Evolutionary conservation across 202 grass and related monocot genomes (phyloP).

Genomic region (Bolboschoenoplectus hybrid): DNA sequence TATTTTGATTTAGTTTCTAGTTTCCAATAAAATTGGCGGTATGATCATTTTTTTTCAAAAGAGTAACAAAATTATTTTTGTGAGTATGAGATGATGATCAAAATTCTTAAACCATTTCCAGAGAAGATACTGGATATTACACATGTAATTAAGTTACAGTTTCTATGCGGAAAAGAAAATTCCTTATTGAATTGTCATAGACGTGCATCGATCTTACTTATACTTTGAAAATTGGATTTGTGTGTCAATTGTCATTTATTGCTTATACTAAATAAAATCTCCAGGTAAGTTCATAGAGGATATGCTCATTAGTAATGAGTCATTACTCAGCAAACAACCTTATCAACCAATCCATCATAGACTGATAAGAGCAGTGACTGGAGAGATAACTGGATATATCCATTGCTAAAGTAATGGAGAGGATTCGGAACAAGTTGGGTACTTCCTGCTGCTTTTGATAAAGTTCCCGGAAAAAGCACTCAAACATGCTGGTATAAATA

Average conservation of each 20-base stretch:
- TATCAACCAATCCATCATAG: neutral
- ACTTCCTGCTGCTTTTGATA: conserved; percentile 2
- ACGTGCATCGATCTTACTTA: too few relatives aligned
- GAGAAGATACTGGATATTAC: neutral
- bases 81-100: neutral
- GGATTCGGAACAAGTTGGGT: neutral
- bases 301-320: neutral
- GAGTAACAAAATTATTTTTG: neutral
- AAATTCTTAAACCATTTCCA: neutral
- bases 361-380: neutral
- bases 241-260: neutral
- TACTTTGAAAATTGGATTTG: neutral
- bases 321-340: neutral
- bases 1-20: neutral
- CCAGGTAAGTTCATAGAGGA: neutral
- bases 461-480: conserved; percentile 20
- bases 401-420: neutral
- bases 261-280: neutral
- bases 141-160: neutral
- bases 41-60: neutral
- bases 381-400: neutral
- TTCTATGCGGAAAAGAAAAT: neutral
- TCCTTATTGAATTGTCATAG: too few relatives aligned
- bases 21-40: neutral
- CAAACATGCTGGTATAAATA: conserved; percentile 31